Percentiles rank a stretch among this genome's conserved stretches.
phyloP scores from a whole-genome alignment of 176 grass and related monocot genomes.

The Eragrostis curvula region DNA sequence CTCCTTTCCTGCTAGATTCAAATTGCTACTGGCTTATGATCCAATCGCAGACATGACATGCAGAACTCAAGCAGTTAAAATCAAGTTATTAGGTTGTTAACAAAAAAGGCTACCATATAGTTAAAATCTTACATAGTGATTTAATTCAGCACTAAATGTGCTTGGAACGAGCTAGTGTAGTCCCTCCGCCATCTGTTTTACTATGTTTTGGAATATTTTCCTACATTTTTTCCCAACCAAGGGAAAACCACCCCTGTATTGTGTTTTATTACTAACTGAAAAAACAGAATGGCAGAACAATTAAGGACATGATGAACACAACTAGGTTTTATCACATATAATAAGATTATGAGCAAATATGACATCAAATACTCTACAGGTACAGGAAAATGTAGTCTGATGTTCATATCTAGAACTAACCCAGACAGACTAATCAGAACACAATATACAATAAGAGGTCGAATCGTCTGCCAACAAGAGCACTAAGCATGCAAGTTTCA shows the following conservation, averaged over 20 bases:
- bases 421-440: neutral
- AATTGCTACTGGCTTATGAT: slow-evolving; percentile 1
- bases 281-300: neutral
- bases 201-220: neutral
- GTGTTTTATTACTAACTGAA: slow-evolving; percentile 1
- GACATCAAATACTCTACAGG: neutral
- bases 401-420: slow-evolving; percentile 1
- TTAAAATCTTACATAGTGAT: neutral
- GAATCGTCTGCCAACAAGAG: neutral
- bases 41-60: neutral
- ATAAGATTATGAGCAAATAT: neutral
- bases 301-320: neutral
- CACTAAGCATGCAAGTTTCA: slow-evolving; percentile 7
- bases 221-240: neutral
- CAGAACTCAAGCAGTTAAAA: slow-evolving; percentile 4
- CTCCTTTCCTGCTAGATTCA: slow-evolving; percentile 6
- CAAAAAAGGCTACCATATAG: neutral
- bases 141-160: slow-evolving; percentile 11
- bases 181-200: neutral
- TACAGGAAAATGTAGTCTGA: slow-evolving; percentile 7
- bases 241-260: neutral
- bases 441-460: neutral
- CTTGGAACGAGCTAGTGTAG: neutral
- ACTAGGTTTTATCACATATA: neutral
- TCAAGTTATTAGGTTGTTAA: neutral